phyloP scores from a whole-genome alignment of 768 basidiomycete genomes.

The Boletus sp. region DNA sequence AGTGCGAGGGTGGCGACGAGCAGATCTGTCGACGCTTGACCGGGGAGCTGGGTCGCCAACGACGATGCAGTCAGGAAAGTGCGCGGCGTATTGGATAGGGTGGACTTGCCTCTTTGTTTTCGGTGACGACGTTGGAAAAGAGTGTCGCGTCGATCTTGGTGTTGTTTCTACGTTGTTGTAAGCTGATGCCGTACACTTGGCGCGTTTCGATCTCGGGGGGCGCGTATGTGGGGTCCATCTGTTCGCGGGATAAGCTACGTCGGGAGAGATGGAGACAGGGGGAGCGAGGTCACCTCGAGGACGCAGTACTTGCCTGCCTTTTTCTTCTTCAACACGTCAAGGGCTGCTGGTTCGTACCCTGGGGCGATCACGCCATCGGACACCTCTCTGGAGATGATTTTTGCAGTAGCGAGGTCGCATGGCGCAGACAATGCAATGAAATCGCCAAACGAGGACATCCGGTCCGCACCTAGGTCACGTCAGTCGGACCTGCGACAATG shows the following conservation, averaged over 20 bases:
- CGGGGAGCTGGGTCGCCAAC: conserved; percentile 55
- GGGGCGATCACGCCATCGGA: conserved; percentile 98
- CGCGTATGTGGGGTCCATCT: conserved; percentile 88
- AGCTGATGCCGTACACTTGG: conserved; percentile 89
- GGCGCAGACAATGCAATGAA: conserved; percentile 94
- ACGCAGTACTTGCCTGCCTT: conserved; percentile 99
- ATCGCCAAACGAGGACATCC: conserved; percentile 99
- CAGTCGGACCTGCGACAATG: conserved; percentile 2
- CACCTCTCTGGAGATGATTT: conserved; percentile 97
- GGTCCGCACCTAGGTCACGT: conserved; percentile 72
- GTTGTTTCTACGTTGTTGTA: conserved; percentile 91
- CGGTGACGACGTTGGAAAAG: conserved; percentile 86
- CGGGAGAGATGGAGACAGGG: not conserved
- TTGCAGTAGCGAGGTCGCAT: conserved; percentile 92
- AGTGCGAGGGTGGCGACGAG: conserved; percentile 95
- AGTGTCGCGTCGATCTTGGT: conserved; percentile 77
- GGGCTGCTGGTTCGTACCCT: conserved; percentile 82
- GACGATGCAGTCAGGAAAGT: not conserved
- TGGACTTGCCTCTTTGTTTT: conserved; percentile 74
- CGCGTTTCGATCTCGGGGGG: conserved; percentile 86
- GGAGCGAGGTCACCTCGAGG: conserved; percentile 60
- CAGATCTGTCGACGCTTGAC: conserved; percentile 79
- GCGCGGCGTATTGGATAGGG: not conserved
- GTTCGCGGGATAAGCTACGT: conserved; percentile 9
- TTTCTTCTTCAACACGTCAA: conserved; percentile 91